Evolutionary conservation across 2,329 filamentous ascomycete genomes (phyloP).

Genomic region (Trichothecium roseum): DNA sequence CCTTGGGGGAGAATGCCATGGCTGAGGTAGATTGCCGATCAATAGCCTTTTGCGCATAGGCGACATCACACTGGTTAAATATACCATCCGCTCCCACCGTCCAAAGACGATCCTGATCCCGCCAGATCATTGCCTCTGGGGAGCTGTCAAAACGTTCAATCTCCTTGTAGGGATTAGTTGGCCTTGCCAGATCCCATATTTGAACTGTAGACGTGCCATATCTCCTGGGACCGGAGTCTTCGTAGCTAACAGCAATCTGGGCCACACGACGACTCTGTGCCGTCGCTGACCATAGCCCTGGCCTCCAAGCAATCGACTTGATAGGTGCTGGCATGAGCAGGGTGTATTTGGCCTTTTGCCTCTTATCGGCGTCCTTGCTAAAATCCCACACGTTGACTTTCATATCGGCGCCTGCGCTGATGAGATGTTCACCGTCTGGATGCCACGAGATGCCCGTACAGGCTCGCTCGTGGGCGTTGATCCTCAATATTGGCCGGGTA

Average conservation of each 20-base stretch:
- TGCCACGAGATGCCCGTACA: constrained; percentile 57
- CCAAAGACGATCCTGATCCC: constrained; percentile 55
- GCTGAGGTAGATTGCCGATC: constrained; percentile 52
- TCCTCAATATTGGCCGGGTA: constrained; percentile 41
- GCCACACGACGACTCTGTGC: constrained; percentile 49
- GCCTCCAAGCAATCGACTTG: constrained; percentile 50
- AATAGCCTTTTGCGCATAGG: constrained; percentile 51
- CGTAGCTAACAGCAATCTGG: constrained; percentile 52
- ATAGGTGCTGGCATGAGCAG: constrained; percentile 52
- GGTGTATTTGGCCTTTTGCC: constrained; percentile 54
- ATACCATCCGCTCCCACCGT: constrained; percentile 51
- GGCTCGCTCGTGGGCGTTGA: constrained; percentile 51
- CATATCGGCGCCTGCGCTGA: constrained; percentile 52
- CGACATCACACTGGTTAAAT: constrained; percentile 56
- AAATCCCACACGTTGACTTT: constrained; percentile 58
- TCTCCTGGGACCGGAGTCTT: constrained; percentile 41
- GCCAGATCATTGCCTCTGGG: constrained; percentile 51
- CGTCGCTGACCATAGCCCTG: constrained; percentile 54
- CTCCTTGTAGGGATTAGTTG: constrained; percentile 57
- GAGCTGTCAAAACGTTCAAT: constrained; percentile 49
- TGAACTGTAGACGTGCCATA: constrained; percentile 50
- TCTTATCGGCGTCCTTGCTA: constrained; percentile 46
- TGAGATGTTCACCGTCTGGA: constrained; percentile 54
- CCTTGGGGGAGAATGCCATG: constrained; percentile 48
- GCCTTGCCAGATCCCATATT: constrained; percentile 58